Evolutionary conservation across 208 protist genomes (phyloP).

Genomic region (Trypanosoma rangeli): DNA sequence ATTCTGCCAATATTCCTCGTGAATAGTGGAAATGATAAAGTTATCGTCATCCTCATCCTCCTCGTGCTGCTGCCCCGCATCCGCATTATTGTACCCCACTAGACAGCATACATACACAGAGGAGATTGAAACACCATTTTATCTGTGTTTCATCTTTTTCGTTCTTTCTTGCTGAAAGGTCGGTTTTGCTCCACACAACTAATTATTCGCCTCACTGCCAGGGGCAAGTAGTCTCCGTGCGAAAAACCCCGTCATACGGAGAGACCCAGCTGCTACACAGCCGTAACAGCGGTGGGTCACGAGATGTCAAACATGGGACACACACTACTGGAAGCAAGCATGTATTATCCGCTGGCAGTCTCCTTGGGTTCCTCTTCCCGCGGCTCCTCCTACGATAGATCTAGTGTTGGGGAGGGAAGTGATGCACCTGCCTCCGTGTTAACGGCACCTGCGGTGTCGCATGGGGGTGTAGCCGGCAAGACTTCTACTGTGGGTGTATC

Average conservation of each 20-base stretch:
- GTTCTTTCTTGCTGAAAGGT: not conserved
- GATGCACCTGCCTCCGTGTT: not conserved
- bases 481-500: not conserved
- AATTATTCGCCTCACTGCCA: not conserved
- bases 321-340: not conserved
- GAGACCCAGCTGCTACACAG: too few relatives aligned
- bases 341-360: not conserved
- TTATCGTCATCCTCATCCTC: not conserved
- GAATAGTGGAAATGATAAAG: conserved; percentile 16
- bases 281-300: too few relatives aligned
- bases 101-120: not conserved
- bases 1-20: not conserved
- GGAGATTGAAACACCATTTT: not conserved
- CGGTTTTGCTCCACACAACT: not conserved
- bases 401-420: not conserved
- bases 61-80: not conserved
- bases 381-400: not conserved
- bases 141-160: not conserved
- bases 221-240: too few relatives aligned
- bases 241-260: too few relatives aligned
- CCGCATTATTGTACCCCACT: not conserved
- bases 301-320: not conserved
- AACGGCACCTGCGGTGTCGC: not conserved
- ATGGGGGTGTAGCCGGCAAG: not conserved
- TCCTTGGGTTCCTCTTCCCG: not conserved